These are phyloP conservation scores for Xylaria sp. DNA, from an alignment of 2,329 filamentous ascomycete species.

Conservation along the genomic window DNA sequence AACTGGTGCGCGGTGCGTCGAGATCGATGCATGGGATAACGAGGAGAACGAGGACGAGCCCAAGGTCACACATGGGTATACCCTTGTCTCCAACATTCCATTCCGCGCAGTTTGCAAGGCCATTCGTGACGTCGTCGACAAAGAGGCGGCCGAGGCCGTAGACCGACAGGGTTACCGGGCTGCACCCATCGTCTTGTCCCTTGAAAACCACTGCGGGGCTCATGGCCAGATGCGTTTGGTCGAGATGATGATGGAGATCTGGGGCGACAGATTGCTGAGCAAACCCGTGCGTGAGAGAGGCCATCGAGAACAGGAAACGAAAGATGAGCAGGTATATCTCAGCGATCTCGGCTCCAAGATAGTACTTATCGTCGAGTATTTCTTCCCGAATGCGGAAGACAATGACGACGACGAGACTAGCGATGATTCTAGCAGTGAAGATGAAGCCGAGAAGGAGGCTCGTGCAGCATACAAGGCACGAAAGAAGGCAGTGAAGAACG, in stretches of 20 bases:
- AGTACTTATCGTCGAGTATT: conserved; percentile 75
- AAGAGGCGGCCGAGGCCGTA: conserved; percentile 61
- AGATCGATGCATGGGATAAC: conserved; percentile 80
- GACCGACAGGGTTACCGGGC: conserved; percentile 54
- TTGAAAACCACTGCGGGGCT: conserved; percentile 74
- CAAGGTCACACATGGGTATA: conserved; percentile 77
- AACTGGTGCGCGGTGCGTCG: conserved; percentile 75
- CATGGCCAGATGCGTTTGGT: conserved; percentile 71
- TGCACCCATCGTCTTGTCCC: conserved; percentile 71
- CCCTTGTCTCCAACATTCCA: conserved; percentile 72
- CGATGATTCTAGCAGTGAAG: conserved; percentile 53
- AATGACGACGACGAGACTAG: conserved; percentile 58
- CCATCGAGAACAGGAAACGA: conserved; percentile 63
- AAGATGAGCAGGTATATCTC: conserved; percentile 66
- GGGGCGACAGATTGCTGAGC: conserved; percentile 69
- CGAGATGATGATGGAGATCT: conserved; percentile 73
- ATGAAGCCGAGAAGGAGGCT: conserved; percentile 58
- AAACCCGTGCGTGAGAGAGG: conserved; percentile 67
- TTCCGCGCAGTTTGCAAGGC: conserved; percentile 74
- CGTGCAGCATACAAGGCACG: conserved; percentile 65
- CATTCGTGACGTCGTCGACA: conserved; percentile 70
- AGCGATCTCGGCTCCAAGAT: conserved; percentile 71
- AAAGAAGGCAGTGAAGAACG: conserved; percentile 60
- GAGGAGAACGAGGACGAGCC: conserved; percentile 70
- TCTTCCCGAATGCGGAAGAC: conserved; percentile 56